A percentile compares a stretch with the other conserved stretches of the same genome.
phyloP scores from a whole-genome alignment of 768 basidiomycete genomes.

The Panaeolus cyanescens region DNA sequence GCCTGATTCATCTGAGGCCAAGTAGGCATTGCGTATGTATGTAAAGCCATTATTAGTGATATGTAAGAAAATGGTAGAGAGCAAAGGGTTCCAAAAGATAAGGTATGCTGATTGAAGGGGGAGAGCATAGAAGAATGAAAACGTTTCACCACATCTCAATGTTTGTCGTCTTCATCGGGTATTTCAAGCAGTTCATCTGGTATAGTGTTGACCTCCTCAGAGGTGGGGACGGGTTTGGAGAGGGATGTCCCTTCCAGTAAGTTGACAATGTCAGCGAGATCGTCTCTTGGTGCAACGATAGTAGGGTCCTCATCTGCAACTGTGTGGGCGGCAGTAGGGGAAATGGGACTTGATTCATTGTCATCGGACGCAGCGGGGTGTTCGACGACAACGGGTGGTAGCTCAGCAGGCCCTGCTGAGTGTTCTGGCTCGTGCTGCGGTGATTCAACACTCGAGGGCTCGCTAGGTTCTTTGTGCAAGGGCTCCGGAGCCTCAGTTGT shows the following conservation, averaged over 20 bases:
- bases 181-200: slow-evolving; percentile 60
- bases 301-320: slow-evolving; percentile 1
- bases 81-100: slow-evolving; percentile 2
- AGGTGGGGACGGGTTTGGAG: slow-evolving; percentile 41
- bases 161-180: slow-evolving; percentile 49
- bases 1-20: too few relatives aligned
- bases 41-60: not conserved
- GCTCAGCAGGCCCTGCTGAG: not conserved
- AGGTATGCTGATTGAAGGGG: not conserved
- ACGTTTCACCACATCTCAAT: slow-evolving; percentile 7
- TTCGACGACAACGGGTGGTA: slow-evolving; percentile 3
- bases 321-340: not conserved
- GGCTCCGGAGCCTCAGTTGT: slow-evolving; percentile 5
- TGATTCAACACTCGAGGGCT: not conserved
- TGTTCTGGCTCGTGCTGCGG: slow-evolving; percentile 7
- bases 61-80: slow-evolving; percentile 4
- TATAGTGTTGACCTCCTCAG: slow-evolving; percentile 40
- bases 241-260: slow-evolving; percentile 53
- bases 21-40: too few relatives aligned
- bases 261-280: slow-evolving; percentile 61
- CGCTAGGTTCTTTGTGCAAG: slow-evolving; percentile 9
- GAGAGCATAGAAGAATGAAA: not conserved
- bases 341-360: not conserved
- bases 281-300: slow-evolving; percentile 10
- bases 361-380: not conserved